phyloP scores from a whole-genome alignment of 306 rosid genomes.

The Vigna mungo region DNA sequence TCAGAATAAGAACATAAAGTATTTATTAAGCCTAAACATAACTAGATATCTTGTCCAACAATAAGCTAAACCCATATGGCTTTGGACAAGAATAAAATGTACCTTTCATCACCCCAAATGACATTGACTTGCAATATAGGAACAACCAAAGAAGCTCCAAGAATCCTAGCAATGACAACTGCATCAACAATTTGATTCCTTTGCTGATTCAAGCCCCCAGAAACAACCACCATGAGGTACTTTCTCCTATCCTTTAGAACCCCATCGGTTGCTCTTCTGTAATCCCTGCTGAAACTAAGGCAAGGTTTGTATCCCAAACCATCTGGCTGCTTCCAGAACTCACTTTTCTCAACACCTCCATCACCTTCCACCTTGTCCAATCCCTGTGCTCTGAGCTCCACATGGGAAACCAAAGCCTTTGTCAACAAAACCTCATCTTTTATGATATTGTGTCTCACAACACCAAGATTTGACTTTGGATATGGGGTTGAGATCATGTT shows the following conservation, averaged over 20 bases:
- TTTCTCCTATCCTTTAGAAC: constrained; percentile 64
- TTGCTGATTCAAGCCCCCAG: constrained; percentile 99
- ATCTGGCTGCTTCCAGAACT: constrained; percentile 90
- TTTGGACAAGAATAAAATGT: constrained; percentile 1
- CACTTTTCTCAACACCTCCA: constrained; percentile 40
- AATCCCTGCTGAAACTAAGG: constrained; percentile 67
- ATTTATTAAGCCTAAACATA: not conserved
- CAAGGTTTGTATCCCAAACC: constrained; percentile 89
- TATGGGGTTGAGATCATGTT: constrained; percentile 29
- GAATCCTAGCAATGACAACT: constrained; percentile 96
- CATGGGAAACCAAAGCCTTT: constrained; percentile 48
- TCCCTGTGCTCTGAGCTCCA: constrained; percentile 44
- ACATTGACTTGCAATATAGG: constrained; percentile 95
- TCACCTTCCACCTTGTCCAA: constrained; percentile 25
- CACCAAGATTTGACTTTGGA: constrained; percentile 2
- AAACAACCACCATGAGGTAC: constrained; percentile 85
- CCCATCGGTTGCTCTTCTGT: constrained; percentile 58
- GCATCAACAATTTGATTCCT: constrained; percentile 99
- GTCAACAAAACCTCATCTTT: constrained; percentile 37
- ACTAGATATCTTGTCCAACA: not conserved
- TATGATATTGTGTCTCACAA: constrained; percentile 22
- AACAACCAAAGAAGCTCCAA: constrained; percentile 93
- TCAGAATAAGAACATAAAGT: not conserved
- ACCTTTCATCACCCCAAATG: constrained; percentile 99
- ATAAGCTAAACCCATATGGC: not conserved